Evolutionary conservation across 2,329 filamentous ascomycete genomes (phyloP).

Genomic region (Aspergillus uvarum): DNA sequence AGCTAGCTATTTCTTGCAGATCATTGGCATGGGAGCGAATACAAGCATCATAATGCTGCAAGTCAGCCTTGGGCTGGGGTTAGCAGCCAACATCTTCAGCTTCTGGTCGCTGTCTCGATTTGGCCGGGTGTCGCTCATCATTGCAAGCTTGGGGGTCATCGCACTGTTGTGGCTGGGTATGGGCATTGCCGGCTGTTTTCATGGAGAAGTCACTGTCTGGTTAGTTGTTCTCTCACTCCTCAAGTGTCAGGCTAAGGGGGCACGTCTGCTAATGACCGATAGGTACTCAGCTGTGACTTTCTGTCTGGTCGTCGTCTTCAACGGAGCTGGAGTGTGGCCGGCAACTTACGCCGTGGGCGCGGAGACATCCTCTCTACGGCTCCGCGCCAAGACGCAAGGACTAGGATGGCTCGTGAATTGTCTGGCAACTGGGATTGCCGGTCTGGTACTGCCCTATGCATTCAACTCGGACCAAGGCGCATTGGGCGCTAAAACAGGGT

Average conservation of each 20-base stretch:
- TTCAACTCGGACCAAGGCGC: conserved; percentile 51
- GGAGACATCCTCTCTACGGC: conserved; percentile 36
- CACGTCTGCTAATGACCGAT: background rate
- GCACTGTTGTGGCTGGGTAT: conserved; percentile 46
- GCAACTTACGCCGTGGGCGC: conserved; percentile 38
- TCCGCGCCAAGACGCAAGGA: conserved; percentile 41
- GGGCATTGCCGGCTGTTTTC: conserved; percentile 50
- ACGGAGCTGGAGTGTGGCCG: conserved; percentile 37
- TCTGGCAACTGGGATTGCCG: conserved; percentile 44
- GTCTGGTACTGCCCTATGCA: conserved; percentile 52
- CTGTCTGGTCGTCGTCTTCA: conserved; percentile 47
- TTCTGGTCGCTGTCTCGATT: conserved; percentile 48
- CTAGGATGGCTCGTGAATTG: conserved; percentile 46
- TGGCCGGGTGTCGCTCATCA: conserved; percentile 40
- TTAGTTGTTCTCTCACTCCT: conserved; percentile 24
- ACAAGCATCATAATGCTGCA: conserved; percentile 47
- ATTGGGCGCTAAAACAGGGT: conserved; percentile 44
- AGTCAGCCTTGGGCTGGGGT: conserved; percentile 47
- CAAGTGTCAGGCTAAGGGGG: background rate
- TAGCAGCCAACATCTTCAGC: conserved; percentile 46
- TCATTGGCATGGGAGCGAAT: conserved; percentile 32
- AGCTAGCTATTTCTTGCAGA: conserved; percentile 43
- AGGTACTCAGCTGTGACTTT: conserved; percentile 46
- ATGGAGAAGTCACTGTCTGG: conserved; percentile 42
- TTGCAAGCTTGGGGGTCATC: conserved; percentile 26